Conservation (phyloP, 2,329 filamentous ascomycete genomes). For the Furcasterigmium sp. region DNA sequence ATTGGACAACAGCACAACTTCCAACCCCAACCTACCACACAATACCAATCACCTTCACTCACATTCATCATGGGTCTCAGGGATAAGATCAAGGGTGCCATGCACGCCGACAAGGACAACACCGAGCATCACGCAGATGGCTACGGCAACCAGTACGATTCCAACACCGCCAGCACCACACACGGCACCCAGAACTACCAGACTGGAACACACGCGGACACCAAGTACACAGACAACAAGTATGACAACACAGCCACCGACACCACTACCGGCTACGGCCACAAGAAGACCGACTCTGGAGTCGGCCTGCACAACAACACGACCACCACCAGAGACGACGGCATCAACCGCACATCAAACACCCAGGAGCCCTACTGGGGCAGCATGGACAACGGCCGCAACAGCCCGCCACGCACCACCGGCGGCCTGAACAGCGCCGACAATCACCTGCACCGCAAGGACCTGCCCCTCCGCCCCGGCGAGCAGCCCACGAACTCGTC, state of each 20-base stretch:
- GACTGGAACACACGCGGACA: background rate
- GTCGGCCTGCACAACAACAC: background rate
- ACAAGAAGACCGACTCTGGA: slow-evolving; percentile 4
- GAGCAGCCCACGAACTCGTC: background rate
- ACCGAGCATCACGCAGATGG: background rate
- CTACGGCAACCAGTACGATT: background rate
- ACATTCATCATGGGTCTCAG: slow-evolving; percentile 11
- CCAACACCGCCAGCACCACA: background rate
- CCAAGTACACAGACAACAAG: slow-evolving; percentile 3
- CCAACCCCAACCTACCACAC: background rate
- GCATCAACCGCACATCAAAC: background rate
- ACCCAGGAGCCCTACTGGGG: slow-evolving; percentile 7
- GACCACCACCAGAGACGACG: background rate
- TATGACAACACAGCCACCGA: slow-evolving; percentile 1
- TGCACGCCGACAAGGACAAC: slow-evolving; percentile 8
- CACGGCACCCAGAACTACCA: background rate
- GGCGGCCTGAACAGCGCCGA: background rate
- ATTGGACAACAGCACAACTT: background rate
- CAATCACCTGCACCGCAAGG: slow-evolving; percentile 1
- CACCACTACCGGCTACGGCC: background rate
- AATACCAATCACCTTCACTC: background rate
- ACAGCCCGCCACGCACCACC: background rate
- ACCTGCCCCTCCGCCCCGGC: slow-evolving; percentile 8
- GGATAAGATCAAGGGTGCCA: slow-evolving; percentile 13
- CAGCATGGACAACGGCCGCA: slow-evolving; percentile 5